A percentile compares a stretch with the other conserved stretches of the same genome.
phyloP scores from a whole-genome alignment of 306 rosid species.

The Sicyos baderoa region DNA sequence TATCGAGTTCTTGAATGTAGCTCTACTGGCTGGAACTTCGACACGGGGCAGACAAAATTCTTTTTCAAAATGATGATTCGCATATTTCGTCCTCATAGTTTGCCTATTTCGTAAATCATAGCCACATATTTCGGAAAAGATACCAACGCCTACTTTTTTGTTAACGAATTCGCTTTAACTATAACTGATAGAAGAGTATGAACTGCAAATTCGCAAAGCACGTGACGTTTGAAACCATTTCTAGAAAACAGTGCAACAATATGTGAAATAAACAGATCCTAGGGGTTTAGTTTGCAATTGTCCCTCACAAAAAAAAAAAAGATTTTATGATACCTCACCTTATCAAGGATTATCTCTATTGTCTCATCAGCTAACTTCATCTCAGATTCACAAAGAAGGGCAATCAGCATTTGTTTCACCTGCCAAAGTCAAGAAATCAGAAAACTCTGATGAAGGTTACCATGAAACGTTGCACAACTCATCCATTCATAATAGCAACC shows the following conservation, averaged over 20 bases:
- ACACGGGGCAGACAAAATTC: background rate
- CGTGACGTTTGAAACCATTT: no score
- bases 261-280: no score
- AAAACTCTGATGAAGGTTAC: background rate
- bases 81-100: background rate
- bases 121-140: background rate
- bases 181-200: background rate
- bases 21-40: background rate
- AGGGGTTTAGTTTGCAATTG: no score
- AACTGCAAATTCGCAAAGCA: background rate
- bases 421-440: slow-evolving; percentile 24
- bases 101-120: background rate
- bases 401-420: slow-evolving; percentile 86
- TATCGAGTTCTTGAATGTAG: background rate
- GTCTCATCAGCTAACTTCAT: slow-evolving; percentile 76
- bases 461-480: no score
- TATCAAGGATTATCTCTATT: slow-evolving; percentile 61
- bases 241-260: no score
- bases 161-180: background rate
- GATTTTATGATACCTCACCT: slow-evolving; percentile 25
- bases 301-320: no score
- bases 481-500: background rate
- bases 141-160: background rate
- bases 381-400: slow-evolving; percentile 75
- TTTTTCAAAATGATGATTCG: background rate